Conservation (phyloP, 148 eudicot species). For the Chenopodium berlandieri region DNA sequence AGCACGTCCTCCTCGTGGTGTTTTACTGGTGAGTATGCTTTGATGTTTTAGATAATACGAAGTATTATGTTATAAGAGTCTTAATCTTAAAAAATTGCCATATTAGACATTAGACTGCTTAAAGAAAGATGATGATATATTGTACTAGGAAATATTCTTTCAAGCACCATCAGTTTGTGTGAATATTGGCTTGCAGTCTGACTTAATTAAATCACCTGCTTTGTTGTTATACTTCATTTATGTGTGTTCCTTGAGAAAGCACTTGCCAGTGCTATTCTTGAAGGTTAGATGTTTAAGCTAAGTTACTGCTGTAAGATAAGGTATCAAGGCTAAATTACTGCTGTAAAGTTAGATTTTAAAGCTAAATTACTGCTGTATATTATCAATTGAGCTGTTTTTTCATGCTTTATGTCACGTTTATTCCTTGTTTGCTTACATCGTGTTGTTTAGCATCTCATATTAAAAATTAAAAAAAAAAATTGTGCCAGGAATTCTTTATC, state of each 20-base stretch:
- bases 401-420: background rate
- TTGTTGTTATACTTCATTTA: background rate
- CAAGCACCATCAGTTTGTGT: background rate
- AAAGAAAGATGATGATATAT: background rate
- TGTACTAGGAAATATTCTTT: background rate
- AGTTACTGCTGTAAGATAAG: background rate
- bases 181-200: slow-evolving; percentile 1
- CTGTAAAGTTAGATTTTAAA: background rate
- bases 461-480: background rate
- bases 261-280: slow-evolving; percentile 3
- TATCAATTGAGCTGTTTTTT: background rate
- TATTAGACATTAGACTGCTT: background rate
- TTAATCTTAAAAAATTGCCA: background rate
- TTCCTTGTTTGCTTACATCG: background rate
- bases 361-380: background rate
- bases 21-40: slow-evolving; percentile 70
- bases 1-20: slow-evolving; percentile 99
- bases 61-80: background rate
- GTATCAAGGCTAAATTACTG: background rate
- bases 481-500: background rate
- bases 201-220: background rate
- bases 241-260: background rate
- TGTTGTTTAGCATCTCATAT: background rate
- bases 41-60: background rate
- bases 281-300: background rate